Conservation (phyloP, 1,284 basidiomycete genomes). For the Cerioporus squamosus region DNA sequence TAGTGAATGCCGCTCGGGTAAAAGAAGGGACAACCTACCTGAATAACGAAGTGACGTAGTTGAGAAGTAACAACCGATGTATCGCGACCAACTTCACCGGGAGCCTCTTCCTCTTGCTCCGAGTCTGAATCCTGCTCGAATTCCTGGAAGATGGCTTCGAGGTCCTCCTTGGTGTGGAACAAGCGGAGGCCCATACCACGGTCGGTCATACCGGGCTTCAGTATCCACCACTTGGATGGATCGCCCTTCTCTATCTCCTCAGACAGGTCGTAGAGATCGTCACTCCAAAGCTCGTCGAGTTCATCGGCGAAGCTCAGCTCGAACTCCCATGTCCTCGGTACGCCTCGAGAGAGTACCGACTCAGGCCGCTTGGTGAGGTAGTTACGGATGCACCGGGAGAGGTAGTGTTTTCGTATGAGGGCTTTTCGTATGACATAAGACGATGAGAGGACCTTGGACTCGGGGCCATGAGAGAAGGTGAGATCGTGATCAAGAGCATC, state of each 20-base stretch:
- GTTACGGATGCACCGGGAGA: constrained; percentile 78
- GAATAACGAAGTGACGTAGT: constrained; percentile 95
- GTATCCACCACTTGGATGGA: constrained; percentile 79
- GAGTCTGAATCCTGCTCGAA: constrained; percentile 73
- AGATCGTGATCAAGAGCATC: constrained; percentile 82
- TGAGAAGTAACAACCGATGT: constrained; percentile 85
- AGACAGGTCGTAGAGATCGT: constrained; percentile 92
- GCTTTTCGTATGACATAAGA: constrained; percentile 92
- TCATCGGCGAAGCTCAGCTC: constrained; percentile 95
- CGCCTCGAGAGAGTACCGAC: constrained; percentile 56
- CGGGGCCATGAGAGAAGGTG: constrained; percentile 45
- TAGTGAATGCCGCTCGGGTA: too few species aligned
- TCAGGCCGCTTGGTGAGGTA: constrained; percentile 76
- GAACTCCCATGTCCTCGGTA: constrained; percentile 86
- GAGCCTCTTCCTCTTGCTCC: constrained; percentile 37
- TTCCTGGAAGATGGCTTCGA: constrained; percentile 82
- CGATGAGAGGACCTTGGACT: constrained; percentile 65
- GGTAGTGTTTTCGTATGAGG: constrained; percentile 94
- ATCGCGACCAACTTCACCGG: constrained; percentile 34
- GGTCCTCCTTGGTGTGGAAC: constrained; percentile 79
- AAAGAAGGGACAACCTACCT: constrained; percentile 56
- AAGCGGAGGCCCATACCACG: constrained; percentile 94
- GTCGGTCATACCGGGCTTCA: constrained; percentile 98
- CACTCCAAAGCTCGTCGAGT: constrained; percentile 91
- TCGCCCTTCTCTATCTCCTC: constrained; percentile 56